A percentile compares a stretch with the other conserved stretches of the same genome.
These are phyloP conservation scores for Cladosporium sp. DNA, from an alignment of 2,329 filamentous ascomycete genomes.

Conservation along the genomic window DNA sequence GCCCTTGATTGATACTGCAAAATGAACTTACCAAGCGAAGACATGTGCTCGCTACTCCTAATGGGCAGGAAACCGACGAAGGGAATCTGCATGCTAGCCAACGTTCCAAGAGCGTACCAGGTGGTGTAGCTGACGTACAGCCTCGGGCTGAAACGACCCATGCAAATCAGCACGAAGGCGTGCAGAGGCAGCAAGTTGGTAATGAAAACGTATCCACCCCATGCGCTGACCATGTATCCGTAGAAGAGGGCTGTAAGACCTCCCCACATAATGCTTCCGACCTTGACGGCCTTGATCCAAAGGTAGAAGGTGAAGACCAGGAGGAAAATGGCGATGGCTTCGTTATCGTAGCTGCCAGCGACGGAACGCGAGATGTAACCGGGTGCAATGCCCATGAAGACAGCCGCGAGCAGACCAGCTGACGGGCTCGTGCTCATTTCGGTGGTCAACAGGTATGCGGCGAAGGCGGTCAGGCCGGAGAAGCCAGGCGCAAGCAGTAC, in stretches of 20 bases:
- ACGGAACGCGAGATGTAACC: constrained; percentile 98
- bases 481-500: constrained; percentile 93
- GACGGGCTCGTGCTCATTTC: constrained; percentile 97
- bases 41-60: constrained; percentile 98
- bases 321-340: constrained; percentile 98
- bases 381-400: constrained; percentile 96
- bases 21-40: constrained; percentile 72
- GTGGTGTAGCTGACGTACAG: constrained; percentile 97
- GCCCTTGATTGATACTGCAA: background rate
- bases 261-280: constrained; percentile 95
- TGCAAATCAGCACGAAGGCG: constrained; percentile 88
- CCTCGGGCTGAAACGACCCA: constrained; percentile 93
- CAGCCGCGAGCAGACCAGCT: constrained; percentile 88
- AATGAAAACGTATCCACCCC: constrained; percentile 99
- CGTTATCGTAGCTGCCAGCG: constrained; percentile 98
- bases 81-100: constrained; percentile 98
- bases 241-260: constrained; percentile 94
- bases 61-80: constrained; percentile 98
- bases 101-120: constrained; percentile 93
- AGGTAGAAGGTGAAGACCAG: constrained; percentile 98
- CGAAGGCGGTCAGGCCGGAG: constrained; percentile 90
- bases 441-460: constrained; percentile 90
- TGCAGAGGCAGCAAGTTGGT: constrained; percentile 95
- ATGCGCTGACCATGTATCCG: constrained; percentile 99
- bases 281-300: constrained; percentile 98